Evolutionary conservation across 352 stramenopile genomes (phyloP).

Genomic region (Pythium periplocum): DNA sequence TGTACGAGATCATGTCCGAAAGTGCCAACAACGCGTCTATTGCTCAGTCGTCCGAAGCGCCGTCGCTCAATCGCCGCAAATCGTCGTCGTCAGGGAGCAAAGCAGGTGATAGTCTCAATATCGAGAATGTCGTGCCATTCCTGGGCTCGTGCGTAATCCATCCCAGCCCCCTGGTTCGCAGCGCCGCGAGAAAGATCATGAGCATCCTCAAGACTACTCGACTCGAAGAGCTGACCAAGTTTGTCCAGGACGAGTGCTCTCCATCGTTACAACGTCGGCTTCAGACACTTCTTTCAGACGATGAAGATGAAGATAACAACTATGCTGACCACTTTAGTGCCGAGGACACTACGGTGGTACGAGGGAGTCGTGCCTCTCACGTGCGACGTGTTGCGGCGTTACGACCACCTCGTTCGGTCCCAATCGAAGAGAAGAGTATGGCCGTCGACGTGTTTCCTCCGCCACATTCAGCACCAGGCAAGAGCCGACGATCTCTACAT

Average conservation of each 20-base stretch:
- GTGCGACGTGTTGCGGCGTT: constrained; percentile 66
- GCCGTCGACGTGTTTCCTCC: constrained; percentile 59
- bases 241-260: constrained; percentile 54
- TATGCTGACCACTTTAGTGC: constrained; percentile 53
- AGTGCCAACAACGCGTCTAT: constrained; percentile 8
- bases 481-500: constrained; percentile 32
- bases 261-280: constrained; percentile 53
- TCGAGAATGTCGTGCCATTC: constrained; percentile 73
- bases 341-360: constrained; percentile 49
- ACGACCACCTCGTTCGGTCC: constrained; percentile 55
- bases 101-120: constrained; percentile 31
- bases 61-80: constrained; percentile 21
- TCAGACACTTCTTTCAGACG: constrained; percentile 31
- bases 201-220: constrained; percentile 26
- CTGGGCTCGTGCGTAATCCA: constrained; percentile 58
- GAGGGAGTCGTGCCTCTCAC: constrained; percentile 65
- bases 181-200: constrained; percentile 40
- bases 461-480: constrained; percentile 61
- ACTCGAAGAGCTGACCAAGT: constrained; percentile 31
- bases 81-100: constrained; percentile 20
- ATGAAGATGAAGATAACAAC: constrained; percentile 34
- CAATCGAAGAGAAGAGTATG: constrained; percentile 57
- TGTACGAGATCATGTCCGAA: constrained; percentile 40
- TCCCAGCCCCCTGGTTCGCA: constrained; percentile 40
- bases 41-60: neutral